Evolutionary conservation across 1,284 basidiomycete genomes (phyloP).

Genomic region (Hymenochaete sp.): DNA sequence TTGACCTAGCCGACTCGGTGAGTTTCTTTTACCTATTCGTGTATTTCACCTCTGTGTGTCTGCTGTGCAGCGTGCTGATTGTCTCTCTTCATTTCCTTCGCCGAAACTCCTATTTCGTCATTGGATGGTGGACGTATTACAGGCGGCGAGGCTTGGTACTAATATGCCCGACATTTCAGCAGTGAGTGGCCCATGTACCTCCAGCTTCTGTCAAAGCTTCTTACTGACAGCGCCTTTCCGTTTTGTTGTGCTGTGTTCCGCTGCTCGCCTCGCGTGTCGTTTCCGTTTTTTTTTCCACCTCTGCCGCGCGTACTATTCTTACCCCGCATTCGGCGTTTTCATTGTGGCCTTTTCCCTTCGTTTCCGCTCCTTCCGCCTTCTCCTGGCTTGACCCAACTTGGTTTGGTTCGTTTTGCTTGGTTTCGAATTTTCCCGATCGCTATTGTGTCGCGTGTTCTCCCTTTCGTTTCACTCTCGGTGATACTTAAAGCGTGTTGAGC

Average conservation of each 20-base stretch:
- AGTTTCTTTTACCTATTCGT: slow-evolving; percentile 26
- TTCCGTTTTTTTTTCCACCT: too few relatives aligned
- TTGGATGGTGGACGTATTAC: too few relatives aligned
- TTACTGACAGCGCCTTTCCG: too few relatives aligned
- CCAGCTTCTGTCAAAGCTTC: neutral
- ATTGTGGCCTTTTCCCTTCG: neutral
- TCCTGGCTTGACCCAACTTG: neutral
- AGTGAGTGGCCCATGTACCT: slow-evolving; percentile 37
- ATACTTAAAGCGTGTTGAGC: slow-evolving; percentile 83
- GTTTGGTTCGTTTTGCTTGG: neutral
- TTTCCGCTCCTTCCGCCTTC: neutral
- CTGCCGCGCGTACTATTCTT: too few relatives aligned
- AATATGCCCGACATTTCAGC: slow-evolving; percentile 75
- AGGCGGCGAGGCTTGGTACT: slow-evolving; percentile 75
- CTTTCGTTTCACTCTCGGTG: slow-evolving; percentile 6
- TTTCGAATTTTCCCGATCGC: too few relatives aligned
- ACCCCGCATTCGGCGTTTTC: too few relatives aligned
- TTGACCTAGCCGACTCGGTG: slow-evolving; percentile 85
- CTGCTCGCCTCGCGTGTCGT: too few relatives aligned
- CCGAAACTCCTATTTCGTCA: too few relatives aligned
- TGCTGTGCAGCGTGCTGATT: slow-evolving; percentile 6
- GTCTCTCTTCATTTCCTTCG: slow-evolving; percentile 21
- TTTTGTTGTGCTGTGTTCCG: too few relatives aligned
- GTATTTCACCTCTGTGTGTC: neutral
- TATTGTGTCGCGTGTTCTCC: too few relatives aligned